Evolutionary conservation across 1,139 yeast species (phyloP).

Genomic region (Candida buenavistaensis): DNA sequence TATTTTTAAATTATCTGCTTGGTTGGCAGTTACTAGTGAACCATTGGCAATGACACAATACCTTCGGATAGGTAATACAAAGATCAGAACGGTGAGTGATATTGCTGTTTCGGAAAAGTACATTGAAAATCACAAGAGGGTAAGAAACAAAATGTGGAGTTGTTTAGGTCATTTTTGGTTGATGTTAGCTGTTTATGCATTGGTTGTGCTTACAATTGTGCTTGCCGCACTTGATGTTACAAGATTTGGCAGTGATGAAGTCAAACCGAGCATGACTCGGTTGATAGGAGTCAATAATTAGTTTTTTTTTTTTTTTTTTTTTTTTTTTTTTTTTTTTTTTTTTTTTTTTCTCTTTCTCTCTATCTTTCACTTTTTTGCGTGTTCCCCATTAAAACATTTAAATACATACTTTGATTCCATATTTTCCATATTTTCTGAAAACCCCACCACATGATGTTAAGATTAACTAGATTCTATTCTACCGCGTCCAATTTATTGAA

Average conservation of each 20-base stretch:
- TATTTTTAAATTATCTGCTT: conserved; percentile 12
- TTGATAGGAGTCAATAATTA: no score
- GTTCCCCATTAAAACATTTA: no score
- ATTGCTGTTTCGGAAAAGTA: neutral
- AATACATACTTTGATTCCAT: no score
- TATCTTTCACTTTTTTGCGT: no score
- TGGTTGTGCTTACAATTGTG: conserved; percentile 9
- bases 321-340: no score
- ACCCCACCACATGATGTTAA: conserved; percentile 16
- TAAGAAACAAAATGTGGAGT: conserved; percentile 9
- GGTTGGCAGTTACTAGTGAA: conserved; percentile 4
- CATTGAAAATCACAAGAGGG: conserved; percentile 10
- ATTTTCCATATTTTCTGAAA: no score
- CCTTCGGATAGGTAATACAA: conserved; percentile 9
- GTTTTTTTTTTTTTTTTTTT: no score
- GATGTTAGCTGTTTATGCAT: conserved; percentile 11
- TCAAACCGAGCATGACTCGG: no score
- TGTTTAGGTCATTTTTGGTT: conserved; percentile 15
- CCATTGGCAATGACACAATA: conserved; percentile 15
- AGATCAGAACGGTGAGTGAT: conserved; percentile 2
- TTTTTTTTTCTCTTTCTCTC: no score
- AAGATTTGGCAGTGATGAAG: neutral
- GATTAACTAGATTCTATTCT: conserved; percentile 28
- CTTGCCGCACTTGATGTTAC: conserved; percentile 5
- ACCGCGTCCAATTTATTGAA: conserved; percentile 33